Conservation (phyloP, 108 stramenopile species). For the Skeletonema grethae region DNA sequence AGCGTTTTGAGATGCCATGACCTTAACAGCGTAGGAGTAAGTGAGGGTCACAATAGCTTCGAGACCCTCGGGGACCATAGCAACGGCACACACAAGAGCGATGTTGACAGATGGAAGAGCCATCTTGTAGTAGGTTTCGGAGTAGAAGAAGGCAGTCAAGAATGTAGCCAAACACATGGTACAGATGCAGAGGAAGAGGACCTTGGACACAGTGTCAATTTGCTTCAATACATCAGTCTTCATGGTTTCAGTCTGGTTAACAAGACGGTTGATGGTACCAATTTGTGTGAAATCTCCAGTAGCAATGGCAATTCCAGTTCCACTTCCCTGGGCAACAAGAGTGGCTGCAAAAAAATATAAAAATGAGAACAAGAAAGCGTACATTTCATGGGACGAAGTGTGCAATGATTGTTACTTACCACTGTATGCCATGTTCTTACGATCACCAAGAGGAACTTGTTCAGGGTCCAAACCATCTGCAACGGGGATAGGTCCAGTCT, state of each 20-base stretch:
- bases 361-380: conserved; percentile 28
- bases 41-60: conserved; percentile 94
- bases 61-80: conserved; percentile 97
- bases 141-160: conserved; percentile 70
- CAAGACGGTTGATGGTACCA: conserved; percentile 90
- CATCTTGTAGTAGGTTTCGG: conserved; percentile 23
- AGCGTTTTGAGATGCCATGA: conserved; percentile 89
- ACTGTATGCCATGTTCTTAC: conserved; percentile 85
- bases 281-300: conserved; percentile 94
- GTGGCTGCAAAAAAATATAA: conserved; percentile 59
- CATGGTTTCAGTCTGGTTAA: conserved; percentile 76
- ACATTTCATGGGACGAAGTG: conserved; percentile 20
- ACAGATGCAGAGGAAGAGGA: conserved; percentile 79
- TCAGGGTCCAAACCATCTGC: conserved; percentile 43
- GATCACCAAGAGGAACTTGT: conserved; percentile 77
- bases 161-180: conserved; percentile 80
- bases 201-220: conserved; percentile 89
- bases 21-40: conserved; percentile 87
- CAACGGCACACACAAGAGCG: conserved; percentile 89
- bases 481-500: conserved; percentile 51
- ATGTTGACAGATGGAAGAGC: conserved; percentile 73
- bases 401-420: conserved; percentile 10
- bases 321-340: conserved; percentile 87
- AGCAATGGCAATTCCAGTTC: conserved; percentile 79
- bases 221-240: conserved; percentile 93